A percentile compares a stretch with the other conserved stretches of the same genome.
These are phyloP conservation scores for Trametes villosa DNA, from an alignment of 768 basidiomycete species.

Conservation along the genomic window DNA sequence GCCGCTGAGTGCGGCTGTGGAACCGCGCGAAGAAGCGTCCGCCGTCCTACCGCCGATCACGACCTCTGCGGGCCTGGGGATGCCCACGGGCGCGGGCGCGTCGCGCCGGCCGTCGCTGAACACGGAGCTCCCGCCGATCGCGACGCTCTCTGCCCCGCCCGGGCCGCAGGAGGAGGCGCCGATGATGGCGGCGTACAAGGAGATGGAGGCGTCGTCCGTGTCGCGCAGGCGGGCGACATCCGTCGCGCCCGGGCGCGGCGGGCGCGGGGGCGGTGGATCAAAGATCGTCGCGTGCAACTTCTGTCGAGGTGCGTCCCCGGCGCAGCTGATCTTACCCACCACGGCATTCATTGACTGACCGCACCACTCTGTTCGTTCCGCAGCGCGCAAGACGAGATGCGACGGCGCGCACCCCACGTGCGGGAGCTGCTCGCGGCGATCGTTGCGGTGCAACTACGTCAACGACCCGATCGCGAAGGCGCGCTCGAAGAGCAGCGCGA, in stretches of 20 bases:
- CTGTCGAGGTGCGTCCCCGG: slow-evolving; percentile 72
- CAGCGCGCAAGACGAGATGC: slow-evolving; percentile 88
- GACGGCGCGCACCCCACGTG: slow-evolving; percentile 87
- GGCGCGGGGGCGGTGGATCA: slow-evolving; percentile 68
- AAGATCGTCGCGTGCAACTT: slow-evolving; percentile 91
- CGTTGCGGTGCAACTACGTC: slow-evolving; percentile 79
- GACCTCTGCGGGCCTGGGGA: slow-evolving; percentile 2
- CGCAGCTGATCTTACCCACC: background rate
- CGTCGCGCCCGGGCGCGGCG: slow-evolving; percentile 68
- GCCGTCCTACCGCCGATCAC: slow-evolving; percentile 27
- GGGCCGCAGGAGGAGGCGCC: slow-evolving; percentile 49
- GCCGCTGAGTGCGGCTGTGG: slow-evolving; percentile 29
- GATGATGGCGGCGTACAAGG: slow-evolving; percentile 7
- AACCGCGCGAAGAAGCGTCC: slow-evolving; percentile 25
- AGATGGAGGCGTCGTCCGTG: slow-evolving; percentile 34
- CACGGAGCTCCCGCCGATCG: slow-evolving; percentile 62
- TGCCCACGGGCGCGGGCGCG: background rate
- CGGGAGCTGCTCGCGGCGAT: slow-evolving; percentile 79
- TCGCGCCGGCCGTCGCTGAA: slow-evolving; percentile 22
- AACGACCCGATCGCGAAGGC: slow-evolving; percentile 53
- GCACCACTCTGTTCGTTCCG: slow-evolving; percentile 10
- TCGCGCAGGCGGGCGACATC: slow-evolving; percentile 68
- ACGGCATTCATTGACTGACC: background rate
- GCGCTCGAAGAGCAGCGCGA: slow-evolving; percentile 27
- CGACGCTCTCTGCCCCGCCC: slow-evolving; percentile 53